Base-by-base conservation (phyloP, 208 protist genomes). In the Crithidia sp. region DNA sequence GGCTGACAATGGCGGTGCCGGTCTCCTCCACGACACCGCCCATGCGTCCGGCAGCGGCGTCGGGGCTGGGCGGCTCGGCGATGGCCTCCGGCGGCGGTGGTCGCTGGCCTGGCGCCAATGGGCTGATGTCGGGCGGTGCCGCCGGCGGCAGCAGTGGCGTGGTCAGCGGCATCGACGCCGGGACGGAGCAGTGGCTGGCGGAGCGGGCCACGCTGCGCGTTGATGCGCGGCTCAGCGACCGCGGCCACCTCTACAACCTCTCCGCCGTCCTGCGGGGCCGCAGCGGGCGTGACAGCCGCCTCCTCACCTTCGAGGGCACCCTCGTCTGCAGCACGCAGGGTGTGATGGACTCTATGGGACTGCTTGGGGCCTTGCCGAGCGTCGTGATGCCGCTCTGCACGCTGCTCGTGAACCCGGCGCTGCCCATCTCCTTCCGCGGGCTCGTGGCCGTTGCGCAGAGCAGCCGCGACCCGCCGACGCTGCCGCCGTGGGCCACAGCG, bases 241-340 rank as follows among this genome's bases (percentile, higher is more conserved):
- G 74, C 44, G 87, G 85, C 3, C 84, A 91, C 47, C 77, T 96
- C 19, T 94, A 90, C 78, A 96, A 96, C 77, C 71, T 95, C 12
- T 82, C 92, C 8, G 86, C 86, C 49, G 55, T 96, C 28, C 52
- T 91, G 66, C 78, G 80, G 43, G 87, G 84, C 17, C 77, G 83
- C 13, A 41, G 71, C 4, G 67, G 76, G 9, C 54, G 74, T 39
- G 90, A 93, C 43, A 81, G 67, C 16, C 81, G 76, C 12, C 69
- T 95, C n/a, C 81, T 89, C 17, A 88, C 79, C 17, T 89, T 86
- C 56, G 90, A 94, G 43, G 92, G 89, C 17, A 93, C 90, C 4
- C 12, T 91, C 5, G 63, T 84, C 17, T 96, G 92, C 76, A 80
- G 84, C 63, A 83, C 80, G 50, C 87, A 77, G 37, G 85, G 67